These are phyloP conservation scores for Endocalyx cinctus DNA, from an alignment of 2,329 filamentous ascomycete species.

Conservation along the genomic window DNA sequence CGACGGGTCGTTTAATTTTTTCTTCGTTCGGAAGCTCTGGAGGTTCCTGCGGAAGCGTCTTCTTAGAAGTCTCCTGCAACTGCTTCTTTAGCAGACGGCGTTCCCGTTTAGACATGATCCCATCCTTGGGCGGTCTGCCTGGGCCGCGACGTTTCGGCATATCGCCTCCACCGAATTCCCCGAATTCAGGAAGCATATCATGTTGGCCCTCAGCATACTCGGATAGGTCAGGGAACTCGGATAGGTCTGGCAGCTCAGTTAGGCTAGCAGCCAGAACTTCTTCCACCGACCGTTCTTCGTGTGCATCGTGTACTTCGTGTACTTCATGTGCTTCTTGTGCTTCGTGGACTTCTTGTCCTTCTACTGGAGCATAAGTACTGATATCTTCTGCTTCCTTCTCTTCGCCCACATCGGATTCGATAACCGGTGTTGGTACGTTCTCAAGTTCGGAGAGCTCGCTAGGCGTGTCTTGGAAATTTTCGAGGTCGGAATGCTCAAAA, in stretches of 20 bases:
- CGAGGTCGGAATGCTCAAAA: constrained; percentile 60
- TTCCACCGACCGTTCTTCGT: not conserved
- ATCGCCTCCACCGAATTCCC: constrained; percentile 35
- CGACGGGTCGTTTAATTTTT: constrained; percentile 59
- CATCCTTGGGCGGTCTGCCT: constrained; percentile 77
- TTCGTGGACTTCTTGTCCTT: constrained; percentile 8
- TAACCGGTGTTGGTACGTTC: constrained; percentile 35
- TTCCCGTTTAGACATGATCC: constrained; percentile 77
- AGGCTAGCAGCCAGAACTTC: constrained; percentile 2
- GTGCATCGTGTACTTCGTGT: constrained; percentile 5
- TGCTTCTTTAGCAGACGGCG: constrained; percentile 60
- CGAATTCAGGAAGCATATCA: constrained; percentile 23
- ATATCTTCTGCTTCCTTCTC: not conserved
- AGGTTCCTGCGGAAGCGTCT: constrained; percentile 44
- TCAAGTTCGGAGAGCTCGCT: constrained; percentile 45
- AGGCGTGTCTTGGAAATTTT: constrained; percentile 52
- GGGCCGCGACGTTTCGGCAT: constrained; percentile 68
- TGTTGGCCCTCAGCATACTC: constrained; percentile 9
- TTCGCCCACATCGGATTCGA: constrained; percentile 25
- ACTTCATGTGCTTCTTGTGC: not conserved
- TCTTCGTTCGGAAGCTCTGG: constrained; percentile 43
- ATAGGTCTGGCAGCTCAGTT: not conserved
- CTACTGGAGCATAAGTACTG: constrained; percentile 5
- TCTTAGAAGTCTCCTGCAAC: constrained; percentile 46
- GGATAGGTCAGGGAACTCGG: constrained; percentile 1